Base-by-base conservation (phyloP, 148 eudicot species). In the Drosera capensis region DNA sequence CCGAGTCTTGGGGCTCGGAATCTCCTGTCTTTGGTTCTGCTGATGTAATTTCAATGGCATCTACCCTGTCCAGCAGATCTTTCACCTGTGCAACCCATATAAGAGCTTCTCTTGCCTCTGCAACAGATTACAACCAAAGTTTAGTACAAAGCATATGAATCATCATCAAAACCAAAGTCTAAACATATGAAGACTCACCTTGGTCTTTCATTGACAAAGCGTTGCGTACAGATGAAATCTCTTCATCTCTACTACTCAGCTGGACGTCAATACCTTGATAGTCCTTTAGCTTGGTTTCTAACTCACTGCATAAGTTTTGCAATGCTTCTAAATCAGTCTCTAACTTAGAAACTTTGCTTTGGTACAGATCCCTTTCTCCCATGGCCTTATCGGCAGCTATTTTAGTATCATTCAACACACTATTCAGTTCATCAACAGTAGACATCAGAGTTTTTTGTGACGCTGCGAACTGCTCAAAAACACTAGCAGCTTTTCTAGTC, bases 51-150 rank as follows among this genome's bases (percentile, higher is more conserved):
- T 78, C 72, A 24, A 80, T 58, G 36, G 46, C 62, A 57, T 65
- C 54, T 43, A 80, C 58, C 64, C 74, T 80, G 50, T 74, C 74
- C 56, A 66, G 28, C 47, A 90, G 70, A 46, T 66, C 63, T 47
- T 66, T 69, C 44, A 73, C 36, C 52, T 73, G 77, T 40, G 93
- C 75, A 45, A 64, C 59, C 67, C 71, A 71, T 31, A 63, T 25
- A 25, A 56, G 56, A 52, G 80, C 53, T 17, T 68, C 78, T 53
- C 59, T 65, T 18, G 50, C 50, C 64, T 80, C 97, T 90, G 84
- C 43, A 69, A 71, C 52, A 60, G 43, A n/a, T 26, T 46, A 55
- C 22, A 25, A 29, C 14, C 23, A 52, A 16, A 25, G 12, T 29
- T 5, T 19, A 25, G n/a, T 38, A 49, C 14, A 17, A 28, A 48